These are phyloP conservation scores for Penicillium carneum DNA, from an alignment of 2,329 filamentous ascomycete species.

Conservation along the genomic window DNA sequence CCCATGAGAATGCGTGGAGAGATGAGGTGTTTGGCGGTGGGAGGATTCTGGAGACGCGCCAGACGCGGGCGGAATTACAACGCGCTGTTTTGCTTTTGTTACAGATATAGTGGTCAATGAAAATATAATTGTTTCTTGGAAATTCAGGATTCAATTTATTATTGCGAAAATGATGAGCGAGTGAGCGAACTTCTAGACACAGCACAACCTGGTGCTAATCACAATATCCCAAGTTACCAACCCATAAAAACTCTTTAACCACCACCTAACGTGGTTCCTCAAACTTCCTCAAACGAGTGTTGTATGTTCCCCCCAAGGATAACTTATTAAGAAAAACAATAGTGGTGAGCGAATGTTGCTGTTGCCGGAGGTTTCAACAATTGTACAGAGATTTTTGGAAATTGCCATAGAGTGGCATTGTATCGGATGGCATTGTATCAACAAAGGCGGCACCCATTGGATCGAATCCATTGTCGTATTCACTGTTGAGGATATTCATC, in stretches of 20 bases:
- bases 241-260: not conserved
- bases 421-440: not conserved
- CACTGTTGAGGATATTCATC: not conserved
- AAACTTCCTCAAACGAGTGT: not conserved
- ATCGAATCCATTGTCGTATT: not conserved
- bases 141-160: not conserved
- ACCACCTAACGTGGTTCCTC: not conserved
- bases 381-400: not conserved
- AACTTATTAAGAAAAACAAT: not conserved
- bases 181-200: conserved; percentile 3
- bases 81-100: not conserved
- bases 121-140: not conserved
- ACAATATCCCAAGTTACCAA: not conserved
- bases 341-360: not conserved
- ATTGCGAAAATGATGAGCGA: not conserved
- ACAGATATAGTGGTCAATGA: conserved; percentile 1
- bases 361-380: not conserved
- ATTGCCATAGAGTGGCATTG: not conserved
- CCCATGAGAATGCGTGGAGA: conserved; percentile 21
- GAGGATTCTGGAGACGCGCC: conserved; percentile 37
- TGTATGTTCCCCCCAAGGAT: not conserved
- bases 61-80: conserved; percentile 32
- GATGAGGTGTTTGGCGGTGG: conserved; percentile 33
- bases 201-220: conserved; percentile 4
- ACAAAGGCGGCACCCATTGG: not conserved